Evolutionary conservation across 2,329 filamentous ascomycete species (phyloP).

Genomic region (Neoascochyta sp.): DNA sequence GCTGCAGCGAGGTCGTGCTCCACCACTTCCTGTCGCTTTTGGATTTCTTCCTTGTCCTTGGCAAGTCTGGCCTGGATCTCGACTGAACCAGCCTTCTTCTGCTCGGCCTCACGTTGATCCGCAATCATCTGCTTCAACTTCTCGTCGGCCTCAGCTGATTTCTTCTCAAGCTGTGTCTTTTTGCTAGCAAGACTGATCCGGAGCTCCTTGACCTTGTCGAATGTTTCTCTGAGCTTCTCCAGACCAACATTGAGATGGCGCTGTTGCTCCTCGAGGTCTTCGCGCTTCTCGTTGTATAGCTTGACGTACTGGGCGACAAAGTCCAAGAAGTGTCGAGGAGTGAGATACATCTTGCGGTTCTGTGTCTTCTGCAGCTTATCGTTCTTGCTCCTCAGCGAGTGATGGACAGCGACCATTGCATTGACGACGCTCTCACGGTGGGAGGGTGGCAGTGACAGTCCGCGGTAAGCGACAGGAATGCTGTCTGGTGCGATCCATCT

Average conservation of each 20-base stretch:
- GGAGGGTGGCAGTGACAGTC: slow-evolving; percentile 76
- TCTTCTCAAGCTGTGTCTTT: slow-evolving; percentile 86
- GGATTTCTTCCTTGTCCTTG: slow-evolving; percentile 84
- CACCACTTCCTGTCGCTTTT: slow-evolving; percentile 77
- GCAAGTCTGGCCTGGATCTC: slow-evolving; percentile 85
- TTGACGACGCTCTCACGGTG: slow-evolving; percentile 94
- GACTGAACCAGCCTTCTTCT: slow-evolving; percentile 80
- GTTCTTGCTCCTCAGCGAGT: slow-evolving; percentile 90
- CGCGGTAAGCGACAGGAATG: slow-evolving; percentile 87
- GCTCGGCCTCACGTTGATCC: slow-evolving; percentile 90
- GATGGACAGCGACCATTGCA: slow-evolving; percentile 98
- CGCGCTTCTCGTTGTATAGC: slow-evolving; percentile 95
- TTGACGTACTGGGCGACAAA: slow-evolving; percentile 98
- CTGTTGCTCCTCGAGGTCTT: slow-evolving; percentile 97
- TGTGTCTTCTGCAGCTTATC: slow-evolving; percentile 84
- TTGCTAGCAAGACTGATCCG: slow-evolving; percentile 89
- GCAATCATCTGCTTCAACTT: slow-evolving; percentile 97
- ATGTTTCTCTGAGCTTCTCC: slow-evolving; percentile 93
- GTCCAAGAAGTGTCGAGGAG: slow-evolving; percentile 93
- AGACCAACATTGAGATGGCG: slow-evolving; percentile 96
- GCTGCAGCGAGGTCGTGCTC: slow-evolving; percentile 82
- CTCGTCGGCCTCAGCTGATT: slow-evolving; percentile 93
- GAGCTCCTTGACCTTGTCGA: slow-evolving; percentile 93
- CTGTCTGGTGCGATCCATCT: slow-evolving; percentile 85
- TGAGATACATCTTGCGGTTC: slow-evolving; percentile 87